Base-by-base conservation (phyloP, 1,284 basidiomycete species). In the Gymnopus androsaceus region DNA sequence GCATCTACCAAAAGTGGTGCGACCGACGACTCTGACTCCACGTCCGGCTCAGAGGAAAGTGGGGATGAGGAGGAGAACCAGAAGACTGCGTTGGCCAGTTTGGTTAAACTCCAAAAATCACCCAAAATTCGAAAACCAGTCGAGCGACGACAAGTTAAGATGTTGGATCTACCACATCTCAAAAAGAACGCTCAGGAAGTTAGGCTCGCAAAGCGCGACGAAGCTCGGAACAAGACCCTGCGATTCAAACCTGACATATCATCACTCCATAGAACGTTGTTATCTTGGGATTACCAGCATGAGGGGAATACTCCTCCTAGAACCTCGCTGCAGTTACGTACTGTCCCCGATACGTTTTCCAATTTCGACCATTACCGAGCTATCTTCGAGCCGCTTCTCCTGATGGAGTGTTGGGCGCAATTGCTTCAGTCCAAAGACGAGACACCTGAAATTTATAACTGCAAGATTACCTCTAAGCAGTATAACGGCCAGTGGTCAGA, bases 331-430 rank as follows among this genome's bases (percentile, higher is more conserved):
- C 62, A 67, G 7, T 65, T 80, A 28, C 59, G 65, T 6, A 72
- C 69, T 3, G 79, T 96, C 3, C 90, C 90, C 0, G 81, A 85
- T 48, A 74, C 70, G 6, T 98, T 98, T 68, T 64, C 65, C 2
- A 80, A 83, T 56, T 81, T 86, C 51, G 68, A 76, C 4, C 82
- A 94, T 30, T 99, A 97, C 70, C 80, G 84, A 38, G 75, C 75
- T 25, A 77, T 88, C 25, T 94, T 97, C 66, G 85, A 94, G 62
- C 94, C 97, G 1, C 78, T 99, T n/a, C 77, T 98, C 23, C 74
- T 95, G 30, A 79, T 93, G 58, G 97, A 99, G 72, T 88, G 92
- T 60, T 98, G 97, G 95, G 85, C 90, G 28, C 94, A 98, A 66
- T 81, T 98, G 55, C 67, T 77, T 33, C 83, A 92, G 67, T 84